phyloP scores from a whole-genome alignment of 768 basidiomycete species.

The Dacryopinax spathularia region DNA sequence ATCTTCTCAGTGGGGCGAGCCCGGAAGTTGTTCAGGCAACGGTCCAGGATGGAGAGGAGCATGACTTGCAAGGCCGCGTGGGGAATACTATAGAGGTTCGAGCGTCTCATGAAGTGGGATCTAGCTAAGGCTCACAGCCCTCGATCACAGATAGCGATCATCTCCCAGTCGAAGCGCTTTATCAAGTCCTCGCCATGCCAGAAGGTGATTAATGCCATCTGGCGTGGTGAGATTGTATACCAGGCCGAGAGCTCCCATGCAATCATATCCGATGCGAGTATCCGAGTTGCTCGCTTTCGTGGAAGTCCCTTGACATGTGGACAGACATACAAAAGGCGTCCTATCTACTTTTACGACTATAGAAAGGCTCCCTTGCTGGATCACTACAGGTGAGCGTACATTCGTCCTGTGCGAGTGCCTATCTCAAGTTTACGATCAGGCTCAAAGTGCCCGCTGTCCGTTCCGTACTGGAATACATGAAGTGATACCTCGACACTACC shows the following conservation, averaged over 20 bases:
- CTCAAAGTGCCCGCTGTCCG: constrained; percentile 89
- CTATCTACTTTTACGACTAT: constrained; percentile 77
- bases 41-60: constrained; percentile 41
- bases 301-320: neutral
- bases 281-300: neutral
- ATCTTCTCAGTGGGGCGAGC: constrained; percentile 64
- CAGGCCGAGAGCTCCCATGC: constrained; percentile 76
- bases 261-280: constrained; percentile 71
- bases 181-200: constrained; percentile 82
- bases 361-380: constrained; percentile 87
- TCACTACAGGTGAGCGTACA: constrained; percentile 68
- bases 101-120: neutral
- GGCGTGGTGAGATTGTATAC: constrained; percentile 70
- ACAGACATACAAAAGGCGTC: constrained; percentile 84
- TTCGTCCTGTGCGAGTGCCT: too few relatives aligned
- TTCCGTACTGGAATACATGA: constrained; percentile 75
- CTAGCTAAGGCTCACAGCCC: neutral
- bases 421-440: constrained; percentile 24
- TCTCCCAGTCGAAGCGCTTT: constrained; percentile 74
- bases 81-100: constrained; percentile 82
- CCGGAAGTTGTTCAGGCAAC: constrained; percentile 40
- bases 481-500: constrained; percentile 32
- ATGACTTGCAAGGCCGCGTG: constrained; percentile 60
- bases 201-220: constrained; percentile 55
- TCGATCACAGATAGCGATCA: constrained; percentile 42